Conservation (phyloP, 306 rosid genomes). For the Inga leiocalycina region DNA sequence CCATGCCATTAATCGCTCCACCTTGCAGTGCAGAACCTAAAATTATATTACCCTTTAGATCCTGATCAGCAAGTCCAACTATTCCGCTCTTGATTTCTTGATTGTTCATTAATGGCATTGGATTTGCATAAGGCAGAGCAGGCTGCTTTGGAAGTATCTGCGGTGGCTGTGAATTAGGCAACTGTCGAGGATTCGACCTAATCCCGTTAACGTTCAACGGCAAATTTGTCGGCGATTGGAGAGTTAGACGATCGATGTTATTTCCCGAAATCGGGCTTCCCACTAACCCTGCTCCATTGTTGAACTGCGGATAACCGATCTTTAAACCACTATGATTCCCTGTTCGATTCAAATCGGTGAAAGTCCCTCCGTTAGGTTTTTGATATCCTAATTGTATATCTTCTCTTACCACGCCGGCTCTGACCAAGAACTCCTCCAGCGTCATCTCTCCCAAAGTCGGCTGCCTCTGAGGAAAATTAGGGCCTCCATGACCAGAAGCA, state of each 20-base stretch:
- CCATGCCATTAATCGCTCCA: conserved; percentile 78
- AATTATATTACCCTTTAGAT: conserved; percentile 49
- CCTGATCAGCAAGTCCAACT: conserved; percentile 68
- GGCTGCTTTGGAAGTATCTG: conserved; percentile 78
- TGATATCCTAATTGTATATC: conserved; percentile 46
- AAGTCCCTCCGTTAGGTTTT: conserved; percentile 50
- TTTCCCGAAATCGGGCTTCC: conserved; percentile 44
- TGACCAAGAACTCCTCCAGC: conserved; percentile 82
- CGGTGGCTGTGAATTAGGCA: conserved; percentile 33
- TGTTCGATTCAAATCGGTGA: conserved; percentile 48
- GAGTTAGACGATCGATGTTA: conserved; percentile 44
- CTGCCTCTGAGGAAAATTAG: conserved; percentile 65
- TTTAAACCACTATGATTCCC: conserved; percentile 47
- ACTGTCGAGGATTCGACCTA: conserved; percentile 60
- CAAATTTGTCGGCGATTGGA: conserved; percentile 66
- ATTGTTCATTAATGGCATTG: conserved; percentile 45
- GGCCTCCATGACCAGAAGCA: conserved; percentile 10
- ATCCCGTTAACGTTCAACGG: conserved; percentile 83
- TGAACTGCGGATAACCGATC: conserved; percentile 58
- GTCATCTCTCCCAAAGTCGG: conserved; percentile 93
- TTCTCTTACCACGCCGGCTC: conserved; percentile 97
- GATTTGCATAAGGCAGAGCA: conserved; percentile 60
- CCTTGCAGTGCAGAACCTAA: conserved; percentile 52
- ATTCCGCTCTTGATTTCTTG: conserved; percentile 70
- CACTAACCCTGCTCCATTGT: conserved; percentile 42